These are phyloP conservation scores for Nosema muscidifuracis DNA, from an alignment of 371 early-diverging fungal species.

Conservation along the genomic window DNA sequence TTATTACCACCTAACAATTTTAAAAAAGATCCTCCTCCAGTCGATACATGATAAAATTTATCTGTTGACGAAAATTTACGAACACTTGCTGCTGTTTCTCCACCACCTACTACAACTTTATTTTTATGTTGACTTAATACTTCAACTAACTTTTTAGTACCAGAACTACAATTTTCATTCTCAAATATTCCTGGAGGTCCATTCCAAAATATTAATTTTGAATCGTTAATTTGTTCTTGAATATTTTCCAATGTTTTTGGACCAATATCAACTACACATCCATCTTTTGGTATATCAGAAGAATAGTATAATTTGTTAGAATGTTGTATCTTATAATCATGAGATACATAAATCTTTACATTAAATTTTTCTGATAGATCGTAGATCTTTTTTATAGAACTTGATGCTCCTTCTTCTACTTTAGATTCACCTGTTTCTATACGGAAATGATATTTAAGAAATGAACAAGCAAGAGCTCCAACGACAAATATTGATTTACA, in stretches of 20 bases:
- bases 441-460: conserved; percentile 75
- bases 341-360: conserved; percentile 77
- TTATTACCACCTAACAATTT: conserved; percentile 82
- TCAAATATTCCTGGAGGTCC: conserved; percentile 94
- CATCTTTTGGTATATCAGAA: conserved; percentile 2
- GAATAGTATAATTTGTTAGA: conserved; percentile 65
- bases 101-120: conserved; percentile 77
- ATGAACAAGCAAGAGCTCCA: conserved; percentile 94
- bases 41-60: conserved; percentile 83
- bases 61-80: conserved; percentile 74
- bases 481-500: conserved; percentile 71
- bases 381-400: conserved; percentile 71
- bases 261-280: conserved; percentile 80
- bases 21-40: conserved; percentile 91
- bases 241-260: conserved; percentile 71
- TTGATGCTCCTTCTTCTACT: conserved; percentile 66
- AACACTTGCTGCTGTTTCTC: conserved; percentile 92
- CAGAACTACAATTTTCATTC: conserved; percentile 77
- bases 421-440: conserved; percentile 66
- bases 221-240: conserved; percentile 67
- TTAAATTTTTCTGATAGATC: conserved; percentile 75
- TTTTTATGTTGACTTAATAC: conserved; percentile 71
- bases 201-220: conserved; percentile 95
- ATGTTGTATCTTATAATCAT: conserved; percentile 78
- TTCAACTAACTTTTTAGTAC: conserved; percentile 75